These are phyloP conservation scores for Oxyria digyna DNA, from an alignment of 148 eudicot species.

Conservation along the genomic window DNA sequence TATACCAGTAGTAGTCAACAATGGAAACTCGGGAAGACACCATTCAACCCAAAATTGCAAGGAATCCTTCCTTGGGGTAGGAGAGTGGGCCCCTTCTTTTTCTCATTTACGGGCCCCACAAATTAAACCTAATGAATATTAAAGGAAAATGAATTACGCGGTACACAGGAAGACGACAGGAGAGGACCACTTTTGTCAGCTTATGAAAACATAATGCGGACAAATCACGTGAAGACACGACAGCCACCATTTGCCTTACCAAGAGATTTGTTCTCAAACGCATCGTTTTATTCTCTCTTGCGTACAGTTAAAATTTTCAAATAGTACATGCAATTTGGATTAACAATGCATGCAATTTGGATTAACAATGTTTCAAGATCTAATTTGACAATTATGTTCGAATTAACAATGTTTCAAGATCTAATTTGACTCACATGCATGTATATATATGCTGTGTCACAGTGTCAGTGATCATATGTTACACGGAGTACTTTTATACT, in stretches of 20 bases:
- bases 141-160: not conserved
- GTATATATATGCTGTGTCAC: too few species aligned
- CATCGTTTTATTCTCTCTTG: too few species aligned
- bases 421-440: too few species aligned
- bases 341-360: too few species aligned
- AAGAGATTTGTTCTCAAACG: not conserved
- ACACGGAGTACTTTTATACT: too few species aligned
- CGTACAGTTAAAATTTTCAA: too few species aligned
- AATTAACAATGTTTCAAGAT: too few species aligned
- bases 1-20: not conserved
- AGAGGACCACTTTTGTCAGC: not conserved
- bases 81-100: not conserved
- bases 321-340: too few species aligned
- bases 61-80: not conserved
- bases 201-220: constrained; percentile 1
- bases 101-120: not conserved
- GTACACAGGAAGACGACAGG: not conserved
- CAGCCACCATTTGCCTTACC: not conserved
- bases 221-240: constrained; percentile 3
- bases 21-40: not conserved
- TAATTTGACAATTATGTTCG: too few species aligned
- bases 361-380: too few species aligned
- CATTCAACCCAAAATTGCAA: not conserved
- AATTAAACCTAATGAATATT: not conserved
- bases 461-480: too few species aligned